Evolutionary conservation across 2,329 filamentous ascomycete species (phyloP).

Genomic region (Exophiala sideris): DNA sequence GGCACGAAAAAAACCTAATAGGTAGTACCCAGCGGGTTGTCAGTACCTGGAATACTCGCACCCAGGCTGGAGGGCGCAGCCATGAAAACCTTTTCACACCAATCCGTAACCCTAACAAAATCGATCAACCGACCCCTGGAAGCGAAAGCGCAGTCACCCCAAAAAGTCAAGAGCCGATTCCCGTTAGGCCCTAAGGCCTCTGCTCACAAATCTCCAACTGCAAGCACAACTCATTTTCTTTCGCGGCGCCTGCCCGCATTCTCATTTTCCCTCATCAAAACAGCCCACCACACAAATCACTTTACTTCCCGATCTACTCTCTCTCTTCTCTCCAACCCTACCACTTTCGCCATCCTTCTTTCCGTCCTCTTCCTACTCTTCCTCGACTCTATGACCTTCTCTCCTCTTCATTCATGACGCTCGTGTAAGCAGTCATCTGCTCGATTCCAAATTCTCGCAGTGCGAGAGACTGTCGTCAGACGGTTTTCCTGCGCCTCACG

Average conservation of each 20-base stretch:
- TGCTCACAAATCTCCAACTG: slow-evolving; percentile 11
- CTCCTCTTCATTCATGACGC: slow-evolving; percentile 6
- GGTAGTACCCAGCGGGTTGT: too few relatives aligned
- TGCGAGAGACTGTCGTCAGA: neutral
- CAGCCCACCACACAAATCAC: neutral
- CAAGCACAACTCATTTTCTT: neutral
- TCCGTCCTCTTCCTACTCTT: slow-evolving; percentile 3
- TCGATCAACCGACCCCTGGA: too few relatives aligned
- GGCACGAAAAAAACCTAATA: too few relatives aligned
- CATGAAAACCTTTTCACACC: too few relatives aligned
- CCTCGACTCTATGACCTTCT: slow-evolving; percentile 5
- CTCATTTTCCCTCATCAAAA: slow-evolving; percentile 6
- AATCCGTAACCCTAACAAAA: too few relatives aligned
- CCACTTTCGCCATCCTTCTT: neutral
- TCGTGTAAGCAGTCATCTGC: slow-evolving; percentile 18
- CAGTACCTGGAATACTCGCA: too few relatives aligned
- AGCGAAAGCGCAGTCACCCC: too few relatives aligned
- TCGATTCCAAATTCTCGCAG: slow-evolving; percentile 1
- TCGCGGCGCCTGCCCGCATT: slow-evolving; percentile 5
- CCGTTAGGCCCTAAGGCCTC: neutral
- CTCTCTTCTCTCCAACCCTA: neutral
- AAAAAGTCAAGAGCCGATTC: too few relatives aligned
- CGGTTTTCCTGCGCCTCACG: neutral
- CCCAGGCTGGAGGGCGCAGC: too few relatives aligned
- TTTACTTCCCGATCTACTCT: neutral